Base-by-base conservation (phyloP, 306 rosid species). In the Calophaca sinica region DNA sequence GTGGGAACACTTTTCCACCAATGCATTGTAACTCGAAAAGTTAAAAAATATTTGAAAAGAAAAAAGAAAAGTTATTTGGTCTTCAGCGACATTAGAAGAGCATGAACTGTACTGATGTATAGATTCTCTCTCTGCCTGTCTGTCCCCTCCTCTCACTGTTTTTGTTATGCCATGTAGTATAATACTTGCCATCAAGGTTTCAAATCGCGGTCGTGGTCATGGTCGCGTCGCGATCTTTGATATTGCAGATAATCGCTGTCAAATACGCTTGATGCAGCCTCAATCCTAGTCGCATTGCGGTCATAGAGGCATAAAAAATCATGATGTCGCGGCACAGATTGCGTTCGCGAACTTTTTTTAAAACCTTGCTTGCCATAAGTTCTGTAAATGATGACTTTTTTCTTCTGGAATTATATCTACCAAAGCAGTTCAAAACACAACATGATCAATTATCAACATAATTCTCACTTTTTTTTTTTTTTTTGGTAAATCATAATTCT, bases 391-490 rank as follows among this genome's bases (percentile, higher is more conserved):
- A 4, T 33, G 36, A 33, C 36, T 33, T 33, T 33, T 33, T 33
- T 33, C 36, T 3, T 4, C 36, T 20, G 26, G 36, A 33, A 33
- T 33, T 33, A 33, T 33, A 33, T 33, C 36, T 33, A 3, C 4
- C 4, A 33, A 20, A 20, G 26, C 26, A 20, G 26, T 20, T 20
- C 26, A 20, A 20, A 20, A 20, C 4, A 59, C 9, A 60, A 33
- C 66, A 60, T 3, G 45, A 35, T 20, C 26, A 20, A 60, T 60
- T n/a, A 60, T 60, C 45, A 59, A 9, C 38, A 55, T 54, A 53
- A 38, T 70, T 42, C 73, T 50, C 74, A 68, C 85, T 74, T 75
- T 78, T 54, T 65, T 20, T 78, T 54, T 65, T 20, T 20, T 20
- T 20, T 20, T 20, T 20, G 26, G 1, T 20, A 20, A 20, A 54